Conservation (phyloP, 345 rosid species). For the Balakata baccata region DNA sequence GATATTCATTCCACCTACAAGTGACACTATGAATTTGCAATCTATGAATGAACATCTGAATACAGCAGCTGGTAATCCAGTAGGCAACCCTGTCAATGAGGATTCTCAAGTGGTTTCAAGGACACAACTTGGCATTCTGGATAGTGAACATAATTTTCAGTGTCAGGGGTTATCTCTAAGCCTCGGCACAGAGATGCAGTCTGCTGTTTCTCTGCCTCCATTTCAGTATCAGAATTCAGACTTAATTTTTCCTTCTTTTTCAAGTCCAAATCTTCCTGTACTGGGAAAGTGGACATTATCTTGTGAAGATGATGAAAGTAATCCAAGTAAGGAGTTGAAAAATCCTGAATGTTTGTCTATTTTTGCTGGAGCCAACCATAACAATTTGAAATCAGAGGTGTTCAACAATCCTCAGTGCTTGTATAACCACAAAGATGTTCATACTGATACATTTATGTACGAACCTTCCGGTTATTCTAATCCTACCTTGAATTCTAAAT, state of each 20-base stretch:
- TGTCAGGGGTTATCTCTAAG: constrained; percentile 60
- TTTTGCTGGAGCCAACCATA: constrained; percentile 25
- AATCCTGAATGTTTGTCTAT: constrained; percentile 34
- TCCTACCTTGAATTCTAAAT: constrained; percentile 31
- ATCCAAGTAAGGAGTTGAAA: constrained; percentile 33
- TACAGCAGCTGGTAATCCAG: constrained; percentile 21
- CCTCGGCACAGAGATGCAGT: constrained; percentile 51
- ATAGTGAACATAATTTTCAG: constrained; percentile 37
- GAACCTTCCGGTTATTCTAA: constrained; percentile 8
- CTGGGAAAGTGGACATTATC: constrained; percentile 30
- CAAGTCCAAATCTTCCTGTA: constrained; percentile 23
- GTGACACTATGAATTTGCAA: constrained; percentile 33
- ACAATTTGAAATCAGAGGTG: constrained; percentile 21
- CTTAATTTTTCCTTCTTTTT: constrained; percentile 32
- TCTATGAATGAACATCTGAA: constrained; percentile 26
- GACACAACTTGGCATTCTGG: constrained; percentile 21
- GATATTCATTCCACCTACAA: constrained; percentile 53
- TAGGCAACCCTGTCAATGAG: constrained; percentile 16
- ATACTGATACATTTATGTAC: constrained; percentile 15
- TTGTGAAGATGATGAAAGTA: constrained; percentile 31
- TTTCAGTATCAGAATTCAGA: constrained; percentile 44
- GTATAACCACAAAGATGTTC: constrained; percentile 17
- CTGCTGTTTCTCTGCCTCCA: constrained; percentile 41
- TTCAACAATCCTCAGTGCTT: constrained; percentile 21
- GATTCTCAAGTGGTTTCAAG: constrained; percentile 22